Base-by-base conservation (phyloP, 176 grass and related monocot genomes). In the Areca catechu region DNA sequence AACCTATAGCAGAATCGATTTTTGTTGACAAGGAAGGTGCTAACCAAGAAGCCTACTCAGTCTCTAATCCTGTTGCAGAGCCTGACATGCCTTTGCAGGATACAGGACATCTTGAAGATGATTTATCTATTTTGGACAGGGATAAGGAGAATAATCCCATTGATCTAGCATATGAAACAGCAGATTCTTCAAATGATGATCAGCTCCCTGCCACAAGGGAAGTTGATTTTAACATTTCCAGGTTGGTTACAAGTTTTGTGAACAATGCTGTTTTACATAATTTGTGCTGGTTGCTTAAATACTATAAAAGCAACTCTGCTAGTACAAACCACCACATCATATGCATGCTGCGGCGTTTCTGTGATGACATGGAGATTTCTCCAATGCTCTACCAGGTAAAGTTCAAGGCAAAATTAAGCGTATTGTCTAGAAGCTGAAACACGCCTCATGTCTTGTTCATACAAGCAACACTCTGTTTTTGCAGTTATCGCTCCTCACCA, bases 371-470 rank as follows among this genome's bases (percentile, higher is more conserved):
- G 22, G 86, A 86, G 55, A 60, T 97, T 66, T 73, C 86, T 59
- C 86, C 92, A 30, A 88, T 97, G 83, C 86, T 97, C 34, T 97
- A 97, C 73, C 92, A 97, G 86, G 86, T 97, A 85, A 71, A 21
- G 27, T 67, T 14, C 50, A 54, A 21, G 65, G 5, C 21, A 3
- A 67, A 22, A n/a, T 27, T 58, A 6, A 16, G 22, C 20, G 4
- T 54, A 15, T 7, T 22, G 15, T 43, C 18, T 58, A 6, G 50
- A 59, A 43, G 9, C 7, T 43, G 34, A 43, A 43, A 12, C 10
- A 12, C 14, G 34, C 34, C 30, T 1, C 34, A 14, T 3, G 7
- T 43, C 34, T 43, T 43, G 9, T 43, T 43, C 9, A 43, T 12
- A 43, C 7, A 43, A 12, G 7, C 34, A 29, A 29, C 27, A 6